Conservation (phyloP, 495 filamentous ascomycete genomes). For the Tuber brumale region DNA sequence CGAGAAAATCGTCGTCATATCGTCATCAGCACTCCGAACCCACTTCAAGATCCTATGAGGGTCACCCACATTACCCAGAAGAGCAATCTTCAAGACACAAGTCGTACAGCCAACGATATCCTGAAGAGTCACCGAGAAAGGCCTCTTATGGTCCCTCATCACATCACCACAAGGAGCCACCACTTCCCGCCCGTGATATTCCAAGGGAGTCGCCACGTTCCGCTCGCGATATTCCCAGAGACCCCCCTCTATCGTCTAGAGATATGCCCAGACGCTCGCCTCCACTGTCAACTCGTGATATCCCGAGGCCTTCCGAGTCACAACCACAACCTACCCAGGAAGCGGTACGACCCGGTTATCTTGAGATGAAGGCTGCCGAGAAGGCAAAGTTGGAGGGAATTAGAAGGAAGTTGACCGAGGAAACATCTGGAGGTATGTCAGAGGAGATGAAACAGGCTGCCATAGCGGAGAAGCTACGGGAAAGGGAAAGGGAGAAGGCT, state of each 20-base stretch:
- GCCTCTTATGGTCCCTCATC: slow-evolving; percentile 19
- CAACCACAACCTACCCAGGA: slow-evolving; percentile 6
- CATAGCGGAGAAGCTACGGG: slow-evolving; percentile 14
- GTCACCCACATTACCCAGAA: slow-evolving; percentile 24
- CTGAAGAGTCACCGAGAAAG: slow-evolving; percentile 29
- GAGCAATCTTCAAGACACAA: slow-evolving; percentile 29
- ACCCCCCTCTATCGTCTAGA: neutral
- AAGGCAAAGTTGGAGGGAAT: slow-evolving; percentile 30
- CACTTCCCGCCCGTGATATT: neutral
- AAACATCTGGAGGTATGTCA: slow-evolving; percentile 15
- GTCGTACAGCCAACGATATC: slow-evolving; percentile 23
- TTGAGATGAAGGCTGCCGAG: slow-evolving; percentile 31
- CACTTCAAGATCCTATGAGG: slow-evolving; percentile 1
- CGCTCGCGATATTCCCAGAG: neutral
- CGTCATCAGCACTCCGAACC: neutral
- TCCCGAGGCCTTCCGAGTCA: slow-evolving; percentile 19
- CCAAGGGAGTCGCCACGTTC: neutral
- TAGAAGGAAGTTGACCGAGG: slow-evolving; percentile 25
- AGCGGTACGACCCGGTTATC: slow-evolving; percentile 35
- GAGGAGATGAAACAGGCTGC: slow-evolving; percentile 9
- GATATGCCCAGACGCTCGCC: slow-evolving; percentile 13
- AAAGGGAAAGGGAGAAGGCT: slow-evolving; percentile 18
- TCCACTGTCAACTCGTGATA: slow-evolving; percentile 10
- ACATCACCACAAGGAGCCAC: neutral
- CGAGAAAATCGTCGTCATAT: neutral